These are phyloP conservation scores for Saprolegnia diclina DNA, from an alignment of 352 stramenopile genomes.

Conservation along the genomic window DNA sequence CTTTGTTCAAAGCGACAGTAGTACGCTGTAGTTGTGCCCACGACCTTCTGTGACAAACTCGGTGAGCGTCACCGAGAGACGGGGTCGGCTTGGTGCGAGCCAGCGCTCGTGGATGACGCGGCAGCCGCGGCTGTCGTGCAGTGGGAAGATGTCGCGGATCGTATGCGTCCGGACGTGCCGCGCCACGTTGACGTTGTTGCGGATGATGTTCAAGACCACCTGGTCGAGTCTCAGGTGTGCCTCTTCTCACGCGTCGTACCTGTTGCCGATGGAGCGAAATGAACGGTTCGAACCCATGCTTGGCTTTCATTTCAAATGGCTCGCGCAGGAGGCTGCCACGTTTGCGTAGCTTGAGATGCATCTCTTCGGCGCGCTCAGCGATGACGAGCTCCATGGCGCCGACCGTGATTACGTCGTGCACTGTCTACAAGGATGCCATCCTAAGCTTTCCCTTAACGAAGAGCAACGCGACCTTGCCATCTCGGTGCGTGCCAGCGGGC, in stretches of 20 bases:
- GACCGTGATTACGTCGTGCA: slow-evolving; percentile 51
- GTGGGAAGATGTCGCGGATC: slow-evolving; percentile 53
- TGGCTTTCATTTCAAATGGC: slow-evolving; percentile 40
- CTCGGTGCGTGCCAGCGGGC: slow-evolving; percentile 18
- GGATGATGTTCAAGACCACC: slow-evolving; percentile 65
- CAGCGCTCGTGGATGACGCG: slow-evolving; percentile 60
- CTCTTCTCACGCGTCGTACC: too few species aligned
- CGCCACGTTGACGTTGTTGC: slow-evolving; percentile 61
- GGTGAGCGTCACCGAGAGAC: slow-evolving; percentile 45
- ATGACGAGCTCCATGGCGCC: slow-evolving; percentile 53
- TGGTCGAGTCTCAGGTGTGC: not conserved
- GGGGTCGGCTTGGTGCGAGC: slow-evolving; percentile 40
- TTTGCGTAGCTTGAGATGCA: slow-evolving; percentile 72
- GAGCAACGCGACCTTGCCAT: not conserved
- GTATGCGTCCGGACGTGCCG: slow-evolving; percentile 52
- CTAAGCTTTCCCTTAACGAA: not conserved
- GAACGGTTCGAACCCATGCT: slow-evolving; percentile 58
- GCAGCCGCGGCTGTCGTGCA: slow-evolving; percentile 56
- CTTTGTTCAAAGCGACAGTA: not conserved
- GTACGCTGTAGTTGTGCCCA: slow-evolving; percentile 47
- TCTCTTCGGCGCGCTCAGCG: slow-evolving; percentile 45
- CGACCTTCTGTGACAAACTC: slow-evolving; percentile 61
- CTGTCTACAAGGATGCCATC: not conserved
- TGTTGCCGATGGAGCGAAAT: slow-evolving; percentile 69
- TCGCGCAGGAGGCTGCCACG: slow-evolving; percentile 53